phyloP scores from a whole-genome alignment of 2,329 filamentous ascomycete genomes.

The Furcasterigmium furcatum region DNA sequence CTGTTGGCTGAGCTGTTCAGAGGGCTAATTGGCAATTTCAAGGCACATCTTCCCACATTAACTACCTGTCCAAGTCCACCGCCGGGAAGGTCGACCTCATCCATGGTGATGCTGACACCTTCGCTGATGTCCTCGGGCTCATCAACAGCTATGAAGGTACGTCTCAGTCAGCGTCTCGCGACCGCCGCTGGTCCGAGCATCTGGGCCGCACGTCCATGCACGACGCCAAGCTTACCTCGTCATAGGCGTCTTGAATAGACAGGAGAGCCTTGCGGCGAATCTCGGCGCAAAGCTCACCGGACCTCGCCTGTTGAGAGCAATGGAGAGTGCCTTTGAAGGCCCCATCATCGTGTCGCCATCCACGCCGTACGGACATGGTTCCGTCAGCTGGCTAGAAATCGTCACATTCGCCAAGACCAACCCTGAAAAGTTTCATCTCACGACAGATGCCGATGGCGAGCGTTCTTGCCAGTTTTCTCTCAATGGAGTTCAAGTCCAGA shows the following conservation, averaged over 20 bases:
- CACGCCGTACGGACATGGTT: constrained; percentile 52
- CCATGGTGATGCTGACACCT: constrained; percentile 59
- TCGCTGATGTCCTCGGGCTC: constrained; percentile 69
- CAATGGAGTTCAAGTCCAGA: constrained; percentile 78
- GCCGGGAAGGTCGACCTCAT: constrained; percentile 45
- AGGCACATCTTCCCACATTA: constrained; percentile 36
- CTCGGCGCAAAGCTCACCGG: constrained; percentile 80
- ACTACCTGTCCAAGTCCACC: constrained; percentile 47
- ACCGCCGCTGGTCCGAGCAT: too few species aligned
- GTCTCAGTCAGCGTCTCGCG: constrained; percentile 4
- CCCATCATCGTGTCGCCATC: constrained; percentile 56
- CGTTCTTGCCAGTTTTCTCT: constrained; percentile 79
- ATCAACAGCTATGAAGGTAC: constrained; percentile 74
- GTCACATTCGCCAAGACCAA: constrained; percentile 81
- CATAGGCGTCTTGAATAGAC: constrained; percentile 71
- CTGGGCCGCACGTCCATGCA: neutral
- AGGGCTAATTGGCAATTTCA: neutral
- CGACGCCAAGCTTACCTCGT: constrained; percentile 2
- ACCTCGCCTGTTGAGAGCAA: constrained; percentile 78
- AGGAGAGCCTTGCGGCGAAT: constrained; percentile 83
- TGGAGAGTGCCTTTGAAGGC: constrained; percentile 82
- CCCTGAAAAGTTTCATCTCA: constrained; percentile 72
- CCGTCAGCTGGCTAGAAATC: constrained; percentile 79
- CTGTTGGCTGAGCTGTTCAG: too few species aligned
- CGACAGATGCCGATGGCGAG: constrained; percentile 63